phyloP scores from a whole-genome alignment of 179 eudicot genomes.

The Spinacia oleracea region DNA sequence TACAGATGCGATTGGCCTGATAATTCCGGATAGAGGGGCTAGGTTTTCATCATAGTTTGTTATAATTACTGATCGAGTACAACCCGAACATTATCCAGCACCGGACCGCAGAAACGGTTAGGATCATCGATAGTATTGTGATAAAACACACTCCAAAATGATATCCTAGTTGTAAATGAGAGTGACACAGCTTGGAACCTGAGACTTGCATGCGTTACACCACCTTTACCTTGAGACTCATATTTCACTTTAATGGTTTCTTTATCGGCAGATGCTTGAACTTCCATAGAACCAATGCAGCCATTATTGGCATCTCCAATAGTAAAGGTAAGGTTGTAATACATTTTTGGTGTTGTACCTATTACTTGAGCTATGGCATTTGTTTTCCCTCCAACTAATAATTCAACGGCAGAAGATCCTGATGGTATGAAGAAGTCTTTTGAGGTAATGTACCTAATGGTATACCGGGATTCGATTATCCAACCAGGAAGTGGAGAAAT shows the following conservation, averaged over 20 bases:
- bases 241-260: conserved; percentile 39
- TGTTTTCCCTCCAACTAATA: conserved; percentile 63
- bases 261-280: conserved; percentile 54
- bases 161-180: conserved; percentile 40
- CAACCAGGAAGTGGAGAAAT: conserved; percentile 52
- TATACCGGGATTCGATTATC: conserved; percentile 59
- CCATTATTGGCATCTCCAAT: conserved; percentile 57
- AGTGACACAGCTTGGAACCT: conserved; percentile 36
- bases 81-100: conserved; percentile 52
- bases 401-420: conserved; percentile 47
- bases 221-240: conserved; percentile 52
- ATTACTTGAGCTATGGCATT: conserved; percentile 56
- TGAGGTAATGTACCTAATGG: conserved; percentile 53
- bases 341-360: conserved; percentile 38
- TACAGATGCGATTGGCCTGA: too few species aligned
- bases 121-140: conserved; percentile 47
- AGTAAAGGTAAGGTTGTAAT: conserved; percentile 43
- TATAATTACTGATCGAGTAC: conserved; percentile 19
- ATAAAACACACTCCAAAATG: conserved; percentile 56
- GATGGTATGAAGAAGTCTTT: conserved; percentile 52
- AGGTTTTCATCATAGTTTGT: too few species aligned
- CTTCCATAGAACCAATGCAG: conserved; percentile 56
- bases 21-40: too few species aligned
- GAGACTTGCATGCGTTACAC: conserved; percentile 33
- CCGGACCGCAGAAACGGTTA: conserved; percentile 57